Conservation (phyloP, 2,329 filamentous ascomycete species). For the Lasiodiplodia gonubiensis region DNA sequence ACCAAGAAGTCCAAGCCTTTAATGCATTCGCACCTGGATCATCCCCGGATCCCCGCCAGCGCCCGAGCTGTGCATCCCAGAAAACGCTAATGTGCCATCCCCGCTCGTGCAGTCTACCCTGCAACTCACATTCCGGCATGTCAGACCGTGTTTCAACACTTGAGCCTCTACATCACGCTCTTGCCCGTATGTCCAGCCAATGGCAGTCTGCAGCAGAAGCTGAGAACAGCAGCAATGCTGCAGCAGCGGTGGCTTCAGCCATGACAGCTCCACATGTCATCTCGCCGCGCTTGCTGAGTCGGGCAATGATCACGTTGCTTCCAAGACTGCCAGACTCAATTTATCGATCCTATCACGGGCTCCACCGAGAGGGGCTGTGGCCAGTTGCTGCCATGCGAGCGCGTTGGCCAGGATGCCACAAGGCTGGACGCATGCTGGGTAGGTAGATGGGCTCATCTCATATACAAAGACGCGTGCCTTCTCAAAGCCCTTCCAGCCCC, state of each 20-base stretch:
- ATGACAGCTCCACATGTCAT: slow-evolving; percentile 18
- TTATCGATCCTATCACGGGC: slow-evolving; percentile 21
- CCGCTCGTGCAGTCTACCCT: background rate
- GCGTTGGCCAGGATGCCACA: slow-evolving; percentile 10
- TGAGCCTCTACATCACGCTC: slow-evolving; percentile 23
- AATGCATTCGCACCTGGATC: background rate
- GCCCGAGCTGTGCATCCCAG: slow-evolving; percentile 11
- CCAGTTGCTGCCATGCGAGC: slow-evolving; percentile 4
- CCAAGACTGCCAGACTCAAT: slow-evolving; percentile 9
- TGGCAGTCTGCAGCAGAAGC: background rate
- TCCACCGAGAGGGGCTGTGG: slow-evolving; percentile 9
- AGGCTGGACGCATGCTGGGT: slow-evolving; percentile 5
- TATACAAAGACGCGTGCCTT: slow-evolving; percentile 13
- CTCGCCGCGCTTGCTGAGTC: slow-evolving; percentile 21
- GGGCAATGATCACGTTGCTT: slow-evolving; percentile 15
- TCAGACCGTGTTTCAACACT: slow-evolving; percentile 9
- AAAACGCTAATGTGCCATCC: background rate
- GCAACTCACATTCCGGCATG: slow-evolving; percentile 10
- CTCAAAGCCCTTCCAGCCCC: background rate
- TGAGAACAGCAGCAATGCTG: slow-evolving; percentile 3
- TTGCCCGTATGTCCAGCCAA: background rate
- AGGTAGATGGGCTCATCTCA: background rate
- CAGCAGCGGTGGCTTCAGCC: slow-evolving; percentile 11
- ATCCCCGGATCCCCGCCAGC: slow-evolving; percentile 20
- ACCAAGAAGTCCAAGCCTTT: slow-evolving; percentile 1